phyloP scores from a whole-genome alignment of 2,329 filamentous ascomycete genomes.

The Monosporascus cannonballus region DNA sequence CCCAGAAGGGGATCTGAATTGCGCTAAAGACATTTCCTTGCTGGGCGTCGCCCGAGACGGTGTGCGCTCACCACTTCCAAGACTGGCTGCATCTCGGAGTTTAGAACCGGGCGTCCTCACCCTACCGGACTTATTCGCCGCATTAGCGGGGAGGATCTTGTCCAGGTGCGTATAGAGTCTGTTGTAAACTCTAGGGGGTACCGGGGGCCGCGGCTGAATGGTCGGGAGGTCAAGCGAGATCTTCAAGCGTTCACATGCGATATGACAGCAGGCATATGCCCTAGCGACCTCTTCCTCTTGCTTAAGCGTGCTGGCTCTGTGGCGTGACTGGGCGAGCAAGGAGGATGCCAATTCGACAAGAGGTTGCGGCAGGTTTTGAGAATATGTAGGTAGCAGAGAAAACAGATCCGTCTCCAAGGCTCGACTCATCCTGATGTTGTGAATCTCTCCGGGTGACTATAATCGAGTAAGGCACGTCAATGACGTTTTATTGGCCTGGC shows the following conservation, averaged over 20 bases:
- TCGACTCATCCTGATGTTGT: conserved; percentile 54
- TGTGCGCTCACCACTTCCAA: conserved; percentile 26
- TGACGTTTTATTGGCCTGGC: neutral
- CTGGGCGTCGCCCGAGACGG: conserved; percentile 39
- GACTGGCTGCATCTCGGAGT: conserved; percentile 27
- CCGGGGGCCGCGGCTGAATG: conserved; percentile 69
- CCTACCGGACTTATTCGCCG: conserved; percentile 16
- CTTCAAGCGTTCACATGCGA: conserved; percentile 83
- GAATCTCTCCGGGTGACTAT: conserved; percentile 1
- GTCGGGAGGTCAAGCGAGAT: conserved; percentile 69
- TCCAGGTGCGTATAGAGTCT: conserved; percentile 78
- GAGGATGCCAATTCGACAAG: conserved; percentile 67
- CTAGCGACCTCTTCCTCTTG: conserved; percentile 84
- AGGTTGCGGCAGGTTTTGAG: conserved; percentile 58
- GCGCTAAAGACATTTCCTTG: conserved; percentile 38
- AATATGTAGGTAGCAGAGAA: conserved; percentile 69
- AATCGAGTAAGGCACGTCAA: neutral
- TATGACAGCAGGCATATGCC: conserved; percentile 75
- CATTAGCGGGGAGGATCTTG: conserved; percentile 51
- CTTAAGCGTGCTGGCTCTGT: conserved; percentile 70
- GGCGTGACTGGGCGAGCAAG: conserved; percentile 73
- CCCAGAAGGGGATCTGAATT: conserved; percentile 35
- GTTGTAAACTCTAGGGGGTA: conserved; percentile 74
- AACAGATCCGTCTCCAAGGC: conserved; percentile 67
- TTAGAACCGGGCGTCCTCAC: conserved; percentile 28